Conservation (phyloP, 2,329 filamentous ascomycete genomes). For the Monosporascus sp. region DNA sequence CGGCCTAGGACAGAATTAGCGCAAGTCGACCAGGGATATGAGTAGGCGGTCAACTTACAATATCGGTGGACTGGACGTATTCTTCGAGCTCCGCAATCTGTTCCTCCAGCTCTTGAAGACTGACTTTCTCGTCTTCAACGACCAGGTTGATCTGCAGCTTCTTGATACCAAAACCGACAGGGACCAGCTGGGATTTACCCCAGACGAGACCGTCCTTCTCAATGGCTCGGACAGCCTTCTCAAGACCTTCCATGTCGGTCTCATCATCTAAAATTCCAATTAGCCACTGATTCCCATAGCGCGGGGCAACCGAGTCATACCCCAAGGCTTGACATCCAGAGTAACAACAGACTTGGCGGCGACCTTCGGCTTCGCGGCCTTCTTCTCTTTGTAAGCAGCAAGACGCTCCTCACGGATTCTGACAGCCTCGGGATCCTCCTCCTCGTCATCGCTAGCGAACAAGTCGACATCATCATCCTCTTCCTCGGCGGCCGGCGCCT, state of each 20-base stretch:
- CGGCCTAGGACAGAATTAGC: conserved; percentile 37
- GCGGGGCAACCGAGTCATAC: conserved; percentile 50
- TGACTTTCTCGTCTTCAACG: conserved; percentile 95
- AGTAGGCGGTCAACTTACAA: conserved; percentile 45
- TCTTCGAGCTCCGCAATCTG: conserved; percentile 66
- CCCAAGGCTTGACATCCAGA: conserved; percentile 97
- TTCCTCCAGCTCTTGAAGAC: conserved; percentile 27
- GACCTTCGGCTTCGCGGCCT: conserved; percentile 86
- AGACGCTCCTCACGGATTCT: conserved; percentile 83
- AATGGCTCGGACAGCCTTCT: conserved; percentile 74
- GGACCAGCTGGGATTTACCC: conserved; percentile 84
- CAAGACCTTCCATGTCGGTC: conserved; percentile 82
- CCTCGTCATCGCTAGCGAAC: conserved; percentile 90
- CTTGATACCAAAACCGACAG: conserved; percentile 96
- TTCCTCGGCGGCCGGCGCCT: conserved; percentile 63
- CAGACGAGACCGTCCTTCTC: conserved; percentile 93
- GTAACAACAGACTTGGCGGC: conserved; percentile 95
- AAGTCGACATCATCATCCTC: conserved; percentile 88
- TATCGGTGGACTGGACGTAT: conserved; percentile 89
- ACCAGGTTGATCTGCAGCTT: conserved; percentile 99
- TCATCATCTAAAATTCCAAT: conserved; percentile 63
- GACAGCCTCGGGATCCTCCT: conserved; percentile 84
- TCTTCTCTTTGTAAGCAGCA: conserved; percentile 94
- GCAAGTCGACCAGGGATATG: neutral
- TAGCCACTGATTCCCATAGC: neutral